These are phyloP conservation scores for Corymbia citriodora DNA, from an alignment of 441 rosid species.

Conservation along the genomic window DNA sequence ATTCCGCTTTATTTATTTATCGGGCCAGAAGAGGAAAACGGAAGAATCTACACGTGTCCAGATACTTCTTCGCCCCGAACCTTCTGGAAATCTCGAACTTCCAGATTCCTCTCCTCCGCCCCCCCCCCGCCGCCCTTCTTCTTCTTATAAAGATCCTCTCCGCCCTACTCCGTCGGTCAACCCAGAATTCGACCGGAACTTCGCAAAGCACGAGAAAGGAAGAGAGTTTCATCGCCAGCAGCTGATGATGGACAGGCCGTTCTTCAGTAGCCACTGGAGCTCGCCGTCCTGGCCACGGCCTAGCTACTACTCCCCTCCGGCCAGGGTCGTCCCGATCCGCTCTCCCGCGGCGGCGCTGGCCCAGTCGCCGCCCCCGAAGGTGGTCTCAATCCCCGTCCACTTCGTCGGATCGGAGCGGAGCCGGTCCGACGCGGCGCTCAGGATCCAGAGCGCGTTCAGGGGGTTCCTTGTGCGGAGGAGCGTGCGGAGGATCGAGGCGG, in stretches of 20 bases:
- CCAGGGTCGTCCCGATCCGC: constrained; percentile 3
- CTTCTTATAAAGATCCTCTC: not conserved
- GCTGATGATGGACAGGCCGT: constrained; percentile 31
- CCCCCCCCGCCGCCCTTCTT: too few relatives aligned
- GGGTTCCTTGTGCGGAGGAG: constrained; percentile 52
- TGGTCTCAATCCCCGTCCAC: constrained; percentile 40
- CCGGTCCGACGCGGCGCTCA: constrained; percentile 24
- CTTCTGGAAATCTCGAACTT: not conserved
- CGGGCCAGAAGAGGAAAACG: not conserved
- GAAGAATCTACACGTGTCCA: not conserved
- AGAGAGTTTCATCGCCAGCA: not conserved
- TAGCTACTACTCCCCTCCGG: not conserved
- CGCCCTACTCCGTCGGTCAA: not conserved
- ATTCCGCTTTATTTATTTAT: not conserved
- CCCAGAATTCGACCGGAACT: not conserved
- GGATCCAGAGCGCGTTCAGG: constrained; percentile 51
- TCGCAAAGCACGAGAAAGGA: not conserved
- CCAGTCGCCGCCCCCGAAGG: constrained; percentile 7
- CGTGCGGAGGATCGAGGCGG: constrained; percentile 30
- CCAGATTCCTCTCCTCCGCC: not conserved
- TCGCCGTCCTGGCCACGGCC: not conserved
- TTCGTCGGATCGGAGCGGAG: constrained; percentile 23
- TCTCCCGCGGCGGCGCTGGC: not conserved
- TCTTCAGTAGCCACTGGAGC: constrained; percentile 11
- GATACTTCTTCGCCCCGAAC: not conserved